Evolutionary conservation across 1,284 basidiomycete genomes (phyloP), one percentile per base, ranked within the genome.

Genomic region (Irpex sp.): DNA sequence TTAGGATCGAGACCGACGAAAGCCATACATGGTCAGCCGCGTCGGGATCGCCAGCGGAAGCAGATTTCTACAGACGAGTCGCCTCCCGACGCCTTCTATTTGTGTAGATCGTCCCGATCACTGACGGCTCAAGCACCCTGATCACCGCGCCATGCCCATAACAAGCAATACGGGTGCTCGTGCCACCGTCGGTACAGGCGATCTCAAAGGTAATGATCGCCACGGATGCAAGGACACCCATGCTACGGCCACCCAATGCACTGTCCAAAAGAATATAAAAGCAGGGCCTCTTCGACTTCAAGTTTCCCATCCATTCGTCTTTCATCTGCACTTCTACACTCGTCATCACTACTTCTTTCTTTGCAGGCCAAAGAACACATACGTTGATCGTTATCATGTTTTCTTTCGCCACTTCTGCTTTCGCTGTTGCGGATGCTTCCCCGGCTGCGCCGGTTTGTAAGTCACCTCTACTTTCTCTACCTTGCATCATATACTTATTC

Each of bases 401-500:
- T 37, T 31, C 54, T 56, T 36, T 56, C 36, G 21, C 54, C 54
- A 17, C 1, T 4, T 11, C 54, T 56, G 9, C 54, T 56, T 56
- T 37, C 17, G 54, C 54, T 9, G 26, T 31, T 56, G 54, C 54
- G 26, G 17, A 15, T n/a, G 31, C 54, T 9, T 15, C 31, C 34
- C 54, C 54, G 54, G 54, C 54, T 56, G 54, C 21, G 9, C 54
- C 54, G 54, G 54, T 37, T 36, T 26, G 54, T 56, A 56, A 56
- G 54, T 37, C 31, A 4, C 31, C 31, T 56, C 21, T 31, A 15
- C 54, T 56, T 56, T 7, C 21, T 31, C 13, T 11, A 7, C 34
- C 1, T 15, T 11, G 11, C 17, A 37, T 31, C 13, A 56, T n/a
- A 17, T 52, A 52, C 49, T 9, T 47, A 17, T 52, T 11, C 34